Base-by-base conservation (phyloP, 2,329 filamentous ascomycete species). In the Aspergillus texensis region DNA sequence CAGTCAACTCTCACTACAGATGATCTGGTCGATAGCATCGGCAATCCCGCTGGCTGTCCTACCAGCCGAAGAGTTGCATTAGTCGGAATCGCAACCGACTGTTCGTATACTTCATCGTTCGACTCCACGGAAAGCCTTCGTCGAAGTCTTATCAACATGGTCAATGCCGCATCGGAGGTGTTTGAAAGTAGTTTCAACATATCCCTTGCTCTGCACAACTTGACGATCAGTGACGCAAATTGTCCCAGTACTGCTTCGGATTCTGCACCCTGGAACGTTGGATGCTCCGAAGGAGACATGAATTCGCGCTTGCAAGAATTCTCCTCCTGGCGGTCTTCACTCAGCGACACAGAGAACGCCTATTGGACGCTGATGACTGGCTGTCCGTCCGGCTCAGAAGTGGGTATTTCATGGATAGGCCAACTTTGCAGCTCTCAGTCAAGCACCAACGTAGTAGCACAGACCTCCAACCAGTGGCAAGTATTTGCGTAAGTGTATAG, bases 151-250 rank as follows among this genome's bases (percentile, higher is more conserved):
- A 45, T 68, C 68, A 82, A 81, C 56, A 85, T 92, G 77, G 90
- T 98, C 77, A 96, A 95, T 78, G 82, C 88, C 32, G 94, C 94
- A 0, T 97, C 94, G 0, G 86, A 89, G 61, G 81, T 97, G 5
- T 97, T 94, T 73, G 94, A 98, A 76, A 87, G 83, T 71, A 91
- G 90, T 9, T 97, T 97, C 81, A 96, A 97, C 78, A 94, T 98
- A 73, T 93, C 93, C 0, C 86, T 98, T 24, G 93, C 91, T 43
- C 87, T 98, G 61, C 87, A 89, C 70, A 96, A 96, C 72, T 78
- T 98, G 57, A 91, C 92, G 41, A 87, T 97, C 66, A 91, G 87
- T 63, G 87, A 92, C 52, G 78, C 84, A 5, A 81, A 82, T 34
- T 98, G 94, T 73, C 93, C 93, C 0, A 86, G 86, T 2, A 85